Evolutionary conservation across 176 grass and related monocot genomes (phyloP).

Genomic region (Typha latifolia): DNA sequence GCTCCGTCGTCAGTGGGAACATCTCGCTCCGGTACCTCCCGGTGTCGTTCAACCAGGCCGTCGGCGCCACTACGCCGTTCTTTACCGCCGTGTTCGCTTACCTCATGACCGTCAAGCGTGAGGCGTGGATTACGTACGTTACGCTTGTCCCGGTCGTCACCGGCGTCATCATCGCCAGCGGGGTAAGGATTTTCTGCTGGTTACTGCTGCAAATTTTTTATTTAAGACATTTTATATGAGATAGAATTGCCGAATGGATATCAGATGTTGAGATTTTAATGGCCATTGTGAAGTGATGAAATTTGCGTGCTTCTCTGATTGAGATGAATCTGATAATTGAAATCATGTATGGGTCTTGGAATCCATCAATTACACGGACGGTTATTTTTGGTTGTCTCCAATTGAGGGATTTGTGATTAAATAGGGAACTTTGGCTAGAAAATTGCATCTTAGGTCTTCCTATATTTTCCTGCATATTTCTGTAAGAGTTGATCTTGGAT

Average conservation of each 20-base stretch:
- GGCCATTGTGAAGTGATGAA: not conserved
- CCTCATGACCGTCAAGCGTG: slow-evolving; percentile 51
- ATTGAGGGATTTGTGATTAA: not conserved
- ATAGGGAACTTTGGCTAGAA: no score
- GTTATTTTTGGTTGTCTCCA: not conserved
- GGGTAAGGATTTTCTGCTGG: slow-evolving; percentile 15
- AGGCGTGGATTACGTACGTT: slow-evolving; percentile 43
- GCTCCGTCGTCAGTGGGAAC: slow-evolving; percentile 50
- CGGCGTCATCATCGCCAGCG: slow-evolving; percentile 56
- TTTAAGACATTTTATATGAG: not conserved
- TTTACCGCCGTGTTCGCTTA: slow-evolving; percentile 60
- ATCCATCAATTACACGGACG: no score
- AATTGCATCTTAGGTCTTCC: no score
- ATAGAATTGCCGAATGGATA: not conserved
- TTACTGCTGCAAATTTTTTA: no score
- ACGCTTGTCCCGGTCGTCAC: slow-evolving; percentile 47
- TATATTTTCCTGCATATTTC: no score
- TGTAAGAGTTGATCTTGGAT: no score
- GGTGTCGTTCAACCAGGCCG: slow-evolving; percentile 54
- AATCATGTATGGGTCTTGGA: not conserved
- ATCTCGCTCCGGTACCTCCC: slow-evolving; percentile 49
- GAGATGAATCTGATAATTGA: no score
- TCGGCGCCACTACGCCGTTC: slow-evolving; percentile 58
- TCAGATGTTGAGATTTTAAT: not conserved
- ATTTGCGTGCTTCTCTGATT: not conserved